Evolutionary conservation across 805 yeast genomes (phyloP).

Genomic region (Kodamaea restingae): DNA sequence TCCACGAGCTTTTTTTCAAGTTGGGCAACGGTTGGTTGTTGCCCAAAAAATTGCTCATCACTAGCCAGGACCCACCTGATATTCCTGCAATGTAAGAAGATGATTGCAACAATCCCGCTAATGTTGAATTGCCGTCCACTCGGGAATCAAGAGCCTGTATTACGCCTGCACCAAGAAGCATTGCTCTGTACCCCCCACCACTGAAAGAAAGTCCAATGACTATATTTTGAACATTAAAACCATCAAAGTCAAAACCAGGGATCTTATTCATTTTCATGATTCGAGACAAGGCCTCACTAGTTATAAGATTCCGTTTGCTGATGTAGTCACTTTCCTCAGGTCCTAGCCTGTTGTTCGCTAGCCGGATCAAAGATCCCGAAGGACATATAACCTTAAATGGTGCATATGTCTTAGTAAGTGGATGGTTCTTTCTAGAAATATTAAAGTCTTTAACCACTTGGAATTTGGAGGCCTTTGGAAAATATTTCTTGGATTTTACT

Average conservation of each 20-base stretch:
- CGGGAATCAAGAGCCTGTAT: slow-evolving; percentile 45
- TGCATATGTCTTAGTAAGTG: slow-evolving; percentile 17
- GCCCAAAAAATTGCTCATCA: slow-evolving; percentile 41
- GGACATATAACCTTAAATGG: slow-evolving; percentile 27
- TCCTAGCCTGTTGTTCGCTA: slow-evolving; percentile 16
- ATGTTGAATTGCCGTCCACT: slow-evolving; percentile 9
- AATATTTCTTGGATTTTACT: too few relatives aligned
- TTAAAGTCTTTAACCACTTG: not conserved
- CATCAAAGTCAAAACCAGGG: slow-evolving; percentile 29
- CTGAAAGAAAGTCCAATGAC: slow-evolving; percentile 39
- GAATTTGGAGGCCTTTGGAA: too few relatives aligned
- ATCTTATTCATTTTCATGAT: slow-evolving; percentile 28
- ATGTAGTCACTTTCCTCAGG: slow-evolving; percentile 25
- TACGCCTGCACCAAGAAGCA: slow-evolving; percentile 57
- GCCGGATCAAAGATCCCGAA: slow-evolving; percentile 14
- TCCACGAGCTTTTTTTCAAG: slow-evolving; percentile 34
- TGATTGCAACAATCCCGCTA: slow-evolving; percentile 54
- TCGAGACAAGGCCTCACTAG: slow-evolving; percentile 24
- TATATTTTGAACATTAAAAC: slow-evolving; percentile 17
- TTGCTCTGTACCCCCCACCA: slow-evolving; percentile 57
- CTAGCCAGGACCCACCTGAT: slow-evolving; percentile 73
- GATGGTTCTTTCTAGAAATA: not conserved
- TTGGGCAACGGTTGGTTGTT: slow-evolving; percentile 26
- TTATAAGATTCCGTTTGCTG: slow-evolving; percentile 23
- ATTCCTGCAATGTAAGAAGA: slow-evolving; percentile 58